Percentiles rank a stretch among this genome's conserved stretches.
These are phyloP conservation scores for Trichomonascus vanleenenianus DNA, from an alignment of 805 yeast genomes.

Conservation along the genomic window DNA sequence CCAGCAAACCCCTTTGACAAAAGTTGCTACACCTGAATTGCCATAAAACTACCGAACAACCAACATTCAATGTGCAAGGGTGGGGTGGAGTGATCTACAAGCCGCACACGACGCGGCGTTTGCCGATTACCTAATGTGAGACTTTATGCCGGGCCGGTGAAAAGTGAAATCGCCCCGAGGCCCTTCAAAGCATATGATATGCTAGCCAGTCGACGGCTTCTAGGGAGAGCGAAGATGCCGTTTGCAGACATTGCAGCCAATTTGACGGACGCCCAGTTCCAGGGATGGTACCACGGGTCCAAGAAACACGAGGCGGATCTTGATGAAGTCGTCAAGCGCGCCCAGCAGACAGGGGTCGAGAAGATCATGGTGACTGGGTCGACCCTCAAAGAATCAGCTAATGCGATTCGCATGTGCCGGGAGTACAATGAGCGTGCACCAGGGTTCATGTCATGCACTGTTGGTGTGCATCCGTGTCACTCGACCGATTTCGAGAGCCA, in stretches of 20 bases:
- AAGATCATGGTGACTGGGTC: constrained; percentile 81
- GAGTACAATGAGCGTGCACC: constrained; percentile 24
- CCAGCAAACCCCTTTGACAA: too few species aligned
- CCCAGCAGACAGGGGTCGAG: constrained; percentile 54
- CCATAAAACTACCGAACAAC: too few species aligned
- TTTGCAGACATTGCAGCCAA: constrained; percentile 56
- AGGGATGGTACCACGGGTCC: constrained; percentile 68
- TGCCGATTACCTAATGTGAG: too few species aligned
- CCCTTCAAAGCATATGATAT: too few species aligned
- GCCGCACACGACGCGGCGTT: too few species aligned
- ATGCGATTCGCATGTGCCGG: constrained; percentile 51
- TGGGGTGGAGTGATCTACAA: too few species aligned
- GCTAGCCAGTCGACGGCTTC: too few species aligned
- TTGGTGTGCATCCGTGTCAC: constrained; percentile 93
- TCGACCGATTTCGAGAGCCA: constrained; percentile 46
- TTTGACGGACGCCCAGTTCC: constrained; percentile 82
- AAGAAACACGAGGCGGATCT: constrained; percentile 64
- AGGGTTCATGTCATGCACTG: constrained; percentile 50
- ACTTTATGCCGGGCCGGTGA: too few species aligned
- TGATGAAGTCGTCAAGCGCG: constrained; percentile 55
- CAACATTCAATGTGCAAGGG: too few species aligned
- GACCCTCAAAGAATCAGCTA: constrained; percentile 53
- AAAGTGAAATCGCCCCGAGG: too few species aligned
- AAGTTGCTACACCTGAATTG: too few species aligned
- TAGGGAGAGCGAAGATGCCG: background rate